Percentiles rank a stretch among this genome's conserved stretches.
phyloP scores from a whole-genome alignment of 2,329 filamentous ascomycete genomes.

The Beauveria scarabaeidicola region DNA sequence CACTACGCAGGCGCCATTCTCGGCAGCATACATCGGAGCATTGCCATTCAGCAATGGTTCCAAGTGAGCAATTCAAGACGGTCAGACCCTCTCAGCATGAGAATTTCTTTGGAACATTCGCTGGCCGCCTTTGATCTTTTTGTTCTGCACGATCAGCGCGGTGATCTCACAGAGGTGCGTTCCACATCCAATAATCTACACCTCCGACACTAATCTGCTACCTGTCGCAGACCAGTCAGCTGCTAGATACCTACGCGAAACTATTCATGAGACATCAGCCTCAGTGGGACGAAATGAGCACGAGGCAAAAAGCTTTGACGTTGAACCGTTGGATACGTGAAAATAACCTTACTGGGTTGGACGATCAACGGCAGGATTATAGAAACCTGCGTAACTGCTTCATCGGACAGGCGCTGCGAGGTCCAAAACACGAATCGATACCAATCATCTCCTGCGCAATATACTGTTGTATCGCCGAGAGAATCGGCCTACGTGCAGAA shows the following conservation, averaged over 20 bases:
- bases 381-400: conserved; percentile 80
- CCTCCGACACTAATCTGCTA: neutral
- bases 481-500: conserved; percentile 65
- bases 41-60: conserved; percentile 71
- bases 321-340: conserved; percentile 62
- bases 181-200: conserved; percentile 12
- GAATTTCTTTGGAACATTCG: conserved; percentile 54
- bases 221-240: conserved; percentile 43
- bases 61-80: conserved; percentile 22
- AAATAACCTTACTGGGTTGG: conserved; percentile 62
- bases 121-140: conserved; percentile 87
- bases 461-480: conserved; percentile 69
- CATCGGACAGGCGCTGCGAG: conserved; percentile 70
- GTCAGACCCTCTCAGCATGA: conserved; percentile 29
- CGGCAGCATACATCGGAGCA: conserved; percentile 69
- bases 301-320: conserved; percentile 57
- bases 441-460: conserved; percentile 83
- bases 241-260: conserved; percentile 55
- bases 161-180: conserved; percentile 66
- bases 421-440: conserved; percentile 66
- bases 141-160: conserved; percentile 60
- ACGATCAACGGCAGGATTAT: conserved; percentile 58
- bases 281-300: conserved; percentile 46
- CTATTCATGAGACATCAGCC: conserved; percentile 46
- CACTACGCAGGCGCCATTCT: conserved; percentile 70